Evolutionary conservation across 768 basidiomycete species (phyloP), one percentile per base, ranked within the genome.

Genomic region (Pleurotus eryngii): DNA sequence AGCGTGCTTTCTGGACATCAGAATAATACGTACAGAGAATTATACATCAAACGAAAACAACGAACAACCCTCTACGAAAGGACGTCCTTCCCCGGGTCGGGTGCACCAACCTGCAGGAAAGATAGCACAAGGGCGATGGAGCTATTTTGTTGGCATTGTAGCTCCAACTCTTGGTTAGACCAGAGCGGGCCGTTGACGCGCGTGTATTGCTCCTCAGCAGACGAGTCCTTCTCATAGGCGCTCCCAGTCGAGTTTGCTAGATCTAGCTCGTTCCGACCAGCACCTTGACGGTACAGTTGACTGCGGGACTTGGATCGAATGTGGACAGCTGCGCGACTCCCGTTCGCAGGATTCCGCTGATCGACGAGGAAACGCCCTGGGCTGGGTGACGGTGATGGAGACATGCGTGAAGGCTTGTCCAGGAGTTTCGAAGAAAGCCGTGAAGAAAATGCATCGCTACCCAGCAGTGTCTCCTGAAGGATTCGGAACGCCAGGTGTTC

Each of bases 121-220:
- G 85, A 81, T 46, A 96, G 77, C 55, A 95, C 83, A 35, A 84
- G 74, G 3, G 90, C 82, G 38, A 98, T 84, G 12, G 90, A 79
- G 66, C 93, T 94, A 64, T 97, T 98, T 70, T 97, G 95, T 62
- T 86, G 84, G 67, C 93, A 95, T 30, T 90, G 82, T 64, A 88
- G 71, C 66, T 91, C 86, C 59, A 98, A 72, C 64, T 96, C 95
- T 57, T 85, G 84, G n/a, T 90, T 85, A 35, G 85, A 89, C 86
- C 88, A 90, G 55, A 85, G 60, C 39, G 78, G 79, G 37, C 81
- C 81, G 61, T 77, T 80, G 53, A 64, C 68, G 60, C 69, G 73
- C 12, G 65, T 58, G 22, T 69, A 65, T 38, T 65, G 66, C 26
- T 61, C 58, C 35, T 66, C 67, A 47, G 59, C 61, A 46, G 66